Conservation (phyloP, 2,329 filamentous ascomycete genomes). For the Exserohilum rostratum region DNA sequence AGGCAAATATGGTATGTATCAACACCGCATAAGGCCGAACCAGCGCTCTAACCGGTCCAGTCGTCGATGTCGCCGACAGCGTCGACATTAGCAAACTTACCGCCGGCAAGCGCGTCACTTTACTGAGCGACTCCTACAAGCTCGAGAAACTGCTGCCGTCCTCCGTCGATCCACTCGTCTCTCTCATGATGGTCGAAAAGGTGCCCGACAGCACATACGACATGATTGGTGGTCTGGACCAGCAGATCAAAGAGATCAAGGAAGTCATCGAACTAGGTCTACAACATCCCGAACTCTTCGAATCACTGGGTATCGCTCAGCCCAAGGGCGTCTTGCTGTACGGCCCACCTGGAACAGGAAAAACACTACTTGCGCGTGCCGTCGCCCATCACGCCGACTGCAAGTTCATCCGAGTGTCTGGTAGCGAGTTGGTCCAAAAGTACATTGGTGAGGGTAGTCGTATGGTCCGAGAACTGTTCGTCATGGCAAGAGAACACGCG, state of each 20-base stretch:
- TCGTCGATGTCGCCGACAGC: slow-evolving; percentile 92
- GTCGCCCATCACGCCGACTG: slow-evolving; percentile 98
- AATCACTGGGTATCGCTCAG: slow-evolving; percentile 97
- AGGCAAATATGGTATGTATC: slow-evolving; percentile 90
- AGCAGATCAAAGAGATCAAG: slow-evolving; percentile 99
- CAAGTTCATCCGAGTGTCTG: slow-evolving; percentile 97
- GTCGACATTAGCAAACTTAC: slow-evolving; percentile 97
- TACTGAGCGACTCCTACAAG: slow-evolving; percentile 97
- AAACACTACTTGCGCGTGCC: slow-evolving; percentile 91
- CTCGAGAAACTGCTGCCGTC: slow-evolving; percentile 98
- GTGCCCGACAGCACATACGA: slow-evolving; percentile 99
- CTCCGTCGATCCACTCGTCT: slow-evolving; percentile 96
- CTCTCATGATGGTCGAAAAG: slow-evolving; percentile 99
- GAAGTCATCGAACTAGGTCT: slow-evolving; percentile 98
- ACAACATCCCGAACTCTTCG: slow-evolving; percentile 98
- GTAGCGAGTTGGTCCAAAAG: slow-evolving; percentile 96
- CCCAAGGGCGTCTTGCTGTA: slow-evolving; percentile 97
- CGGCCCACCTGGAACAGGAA: slow-evolving; percentile 94
- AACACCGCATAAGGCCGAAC: not conserved
- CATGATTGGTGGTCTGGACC: slow-evolving; percentile 98
- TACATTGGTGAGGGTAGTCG: slow-evolving; percentile 98
- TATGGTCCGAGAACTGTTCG: slow-evolving; percentile 98
- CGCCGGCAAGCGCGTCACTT: slow-evolving; percentile 93
- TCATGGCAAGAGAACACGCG: slow-evolving; percentile 98
- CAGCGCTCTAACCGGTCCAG: slow-evolving; percentile 55